phyloP scores from a whole-genome alignment of 1,284 basidiomycete genomes.

The Exobasidium cylindrosporum region DNA sequence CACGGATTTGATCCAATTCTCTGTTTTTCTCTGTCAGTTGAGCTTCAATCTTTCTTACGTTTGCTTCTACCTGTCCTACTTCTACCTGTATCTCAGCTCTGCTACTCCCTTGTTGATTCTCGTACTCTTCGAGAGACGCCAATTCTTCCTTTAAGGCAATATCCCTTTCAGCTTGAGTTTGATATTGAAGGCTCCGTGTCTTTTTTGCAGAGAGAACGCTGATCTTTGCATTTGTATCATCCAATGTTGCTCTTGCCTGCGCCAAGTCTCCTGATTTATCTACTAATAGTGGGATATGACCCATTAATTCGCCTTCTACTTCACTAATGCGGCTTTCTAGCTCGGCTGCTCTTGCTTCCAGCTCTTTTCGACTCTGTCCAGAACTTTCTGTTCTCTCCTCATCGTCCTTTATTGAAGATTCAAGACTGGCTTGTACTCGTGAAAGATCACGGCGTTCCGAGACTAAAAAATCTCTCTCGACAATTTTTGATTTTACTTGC shows the following conservation, averaged over 20 bases:
- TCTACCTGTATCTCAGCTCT: constrained; percentile 22
- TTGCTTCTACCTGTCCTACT: constrained; percentile 57
- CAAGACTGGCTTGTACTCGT: constrained; percentile 70
- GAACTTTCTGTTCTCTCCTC: constrained; percentile 57
- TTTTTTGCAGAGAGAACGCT: constrained; percentile 47
- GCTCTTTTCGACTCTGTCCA: constrained; percentile 56
- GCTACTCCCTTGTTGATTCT: constrained; percentile 24
- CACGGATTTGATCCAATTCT: constrained; percentile 63
- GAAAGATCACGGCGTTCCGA: constrained; percentile 62
- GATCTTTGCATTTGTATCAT: constrained; percentile 41
- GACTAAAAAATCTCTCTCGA: constrained; percentile 71
- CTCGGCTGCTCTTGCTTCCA: constrained; percentile 67
- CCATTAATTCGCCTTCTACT: constrained; percentile 66
- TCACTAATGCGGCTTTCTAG: constrained; percentile 65
- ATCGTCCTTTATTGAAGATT: constrained; percentile 73
- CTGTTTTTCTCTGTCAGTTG: constrained; percentile 59
- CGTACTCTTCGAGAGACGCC: constrained; percentile 28
- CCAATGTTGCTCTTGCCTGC: constrained; percentile 23
- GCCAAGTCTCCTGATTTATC: constrained; percentile 59
- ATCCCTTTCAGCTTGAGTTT: constrained; percentile 43
- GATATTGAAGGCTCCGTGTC: constrained; percentile 46
- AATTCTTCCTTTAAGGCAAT: constrained; percentile 40
- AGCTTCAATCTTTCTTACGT: constrained; percentile 69
- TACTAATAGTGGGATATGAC: constrained; percentile 68
- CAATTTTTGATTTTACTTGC: constrained; percentile 58